Conservation (phyloP, 345 rosid species). For the Salix exigua region DNA sequence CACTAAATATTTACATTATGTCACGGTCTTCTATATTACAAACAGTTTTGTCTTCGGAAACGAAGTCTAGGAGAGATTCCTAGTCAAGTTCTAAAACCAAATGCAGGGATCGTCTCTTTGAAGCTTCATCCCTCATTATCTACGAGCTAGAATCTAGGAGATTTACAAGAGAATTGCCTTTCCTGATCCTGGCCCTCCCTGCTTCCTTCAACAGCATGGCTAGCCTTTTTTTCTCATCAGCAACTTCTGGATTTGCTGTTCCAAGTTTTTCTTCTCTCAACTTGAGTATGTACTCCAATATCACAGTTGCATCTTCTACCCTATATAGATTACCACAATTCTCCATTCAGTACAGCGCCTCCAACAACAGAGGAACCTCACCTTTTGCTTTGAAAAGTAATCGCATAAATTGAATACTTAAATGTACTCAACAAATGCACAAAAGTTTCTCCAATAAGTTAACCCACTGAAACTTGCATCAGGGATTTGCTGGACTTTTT, state of each 20-base stretch:
- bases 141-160: constrained; percentile 16
- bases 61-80: background rate
- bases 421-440: background rate
- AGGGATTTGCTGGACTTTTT: background rate
- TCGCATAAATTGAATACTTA: background rate
- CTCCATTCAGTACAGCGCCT: background rate
- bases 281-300: constrained; percentile 28
- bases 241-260: constrained; percentile 34
- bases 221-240: constrained; percentile 36
- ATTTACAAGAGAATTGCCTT: constrained; percentile 20
- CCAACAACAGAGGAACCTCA: background rate
- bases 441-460: background rate
- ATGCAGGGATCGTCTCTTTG: constrained; percentile 6
- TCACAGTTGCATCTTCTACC: constrained; percentile 36
- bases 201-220: constrained; percentile 39
- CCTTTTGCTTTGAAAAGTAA: background rate
- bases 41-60: background rate
- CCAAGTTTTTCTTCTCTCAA: constrained; percentile 35
- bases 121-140: background rate
- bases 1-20: background rate
- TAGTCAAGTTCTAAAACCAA: background rate
- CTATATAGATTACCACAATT: constrained; percentile 2
- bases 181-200: constrained; percentile 28
- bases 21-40: background rate
- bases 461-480: background rate